phyloP scores from a whole-genome alignment of 1,284 basidiomycete species.

The Leccinum colubrinum region DNA sequence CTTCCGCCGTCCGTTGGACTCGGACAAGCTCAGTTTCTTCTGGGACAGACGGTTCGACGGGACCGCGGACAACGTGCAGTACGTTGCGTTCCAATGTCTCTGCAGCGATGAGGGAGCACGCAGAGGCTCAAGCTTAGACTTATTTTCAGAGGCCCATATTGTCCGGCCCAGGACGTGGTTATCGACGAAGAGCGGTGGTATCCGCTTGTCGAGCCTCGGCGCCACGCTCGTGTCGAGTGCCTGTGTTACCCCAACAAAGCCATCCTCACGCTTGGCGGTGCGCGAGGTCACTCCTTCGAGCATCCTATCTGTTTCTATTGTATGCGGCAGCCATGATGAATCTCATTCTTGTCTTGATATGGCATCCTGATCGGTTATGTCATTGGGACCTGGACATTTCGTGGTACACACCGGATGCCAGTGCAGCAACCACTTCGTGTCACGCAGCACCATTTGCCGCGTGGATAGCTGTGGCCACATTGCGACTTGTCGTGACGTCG shows the following conservation, averaged over 20 bases:
- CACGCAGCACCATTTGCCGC: slow-evolving; percentile 41
- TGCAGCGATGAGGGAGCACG: no score
- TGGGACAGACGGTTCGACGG: no score
- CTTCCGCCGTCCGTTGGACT: no score
- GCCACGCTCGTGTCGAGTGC: no score
- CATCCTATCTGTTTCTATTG: slow-evolving; percentile 46
- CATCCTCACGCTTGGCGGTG: slow-evolving; percentile 12
- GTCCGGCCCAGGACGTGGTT: no score
- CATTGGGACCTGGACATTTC: slow-evolving; percentile 60
- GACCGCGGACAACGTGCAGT: no score
- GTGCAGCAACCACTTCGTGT: slow-evolving; percentile 29
- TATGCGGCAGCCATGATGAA: slow-evolving; percentile 52
- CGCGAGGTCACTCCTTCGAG: slow-evolving; percentile 34
- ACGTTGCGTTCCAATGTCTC: no score
- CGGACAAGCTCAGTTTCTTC: no score
- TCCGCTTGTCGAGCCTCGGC: no score
- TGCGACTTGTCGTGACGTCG: slow-evolving; percentile 52
- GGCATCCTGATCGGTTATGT: slow-evolving; percentile 49
- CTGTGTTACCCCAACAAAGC: slow-evolving; percentile 31
- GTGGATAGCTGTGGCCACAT: slow-evolving; percentile 51
- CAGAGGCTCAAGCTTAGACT: no score
- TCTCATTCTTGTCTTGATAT: slow-evolving; percentile 46
- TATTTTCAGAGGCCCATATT: no score
- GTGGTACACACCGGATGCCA: slow-evolving; percentile 45
- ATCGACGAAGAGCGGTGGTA: no score